Conservation (phyloP, 208 protist species). For the Acanthamoeba triangularis region DNA sequence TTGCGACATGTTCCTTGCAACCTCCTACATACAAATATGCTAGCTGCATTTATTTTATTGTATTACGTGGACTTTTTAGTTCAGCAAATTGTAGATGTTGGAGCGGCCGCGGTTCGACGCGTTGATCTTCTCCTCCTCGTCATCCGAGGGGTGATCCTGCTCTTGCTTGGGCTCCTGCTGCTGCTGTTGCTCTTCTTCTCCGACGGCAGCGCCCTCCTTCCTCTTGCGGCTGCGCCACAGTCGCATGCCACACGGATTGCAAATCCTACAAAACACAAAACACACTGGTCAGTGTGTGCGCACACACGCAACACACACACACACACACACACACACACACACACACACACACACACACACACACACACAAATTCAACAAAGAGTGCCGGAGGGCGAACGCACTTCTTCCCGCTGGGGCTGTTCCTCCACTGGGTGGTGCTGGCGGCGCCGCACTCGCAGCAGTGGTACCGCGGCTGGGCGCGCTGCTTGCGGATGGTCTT, state of each 20-base stretch:
- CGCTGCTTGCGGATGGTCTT: conserved; percentile 58
- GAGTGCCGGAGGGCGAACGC: background rate
- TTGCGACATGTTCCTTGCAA: background rate
- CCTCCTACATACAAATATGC: background rate
- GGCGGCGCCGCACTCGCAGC: conserved; percentile 3
- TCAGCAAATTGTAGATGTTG: conserved; percentile 48
- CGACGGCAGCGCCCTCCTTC: background rate
- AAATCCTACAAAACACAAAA: background rate
- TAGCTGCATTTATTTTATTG: background rate
- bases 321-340: too few relatives aligned
- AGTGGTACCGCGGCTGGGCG: conserved; percentile 4
- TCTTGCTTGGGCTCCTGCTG: background rate
- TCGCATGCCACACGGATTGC: conserved; percentile 47
- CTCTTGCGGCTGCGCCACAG: conserved; percentile 48
- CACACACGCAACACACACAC: background rate
- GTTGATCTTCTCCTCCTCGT: background rate
- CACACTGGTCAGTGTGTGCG: background rate
- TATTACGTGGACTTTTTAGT: background rate
- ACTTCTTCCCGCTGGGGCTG: conserved; percentile 21
- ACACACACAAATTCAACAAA: background rate
- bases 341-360: too few relatives aligned
- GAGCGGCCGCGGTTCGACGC: background rate
- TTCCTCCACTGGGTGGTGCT: conserved; percentile 59
- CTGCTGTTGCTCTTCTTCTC: background rate
- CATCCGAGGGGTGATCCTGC: background rate